Base-by-base conservation (phyloP, 257 asterid species). In the Voacanga thouarsii region DNA sequence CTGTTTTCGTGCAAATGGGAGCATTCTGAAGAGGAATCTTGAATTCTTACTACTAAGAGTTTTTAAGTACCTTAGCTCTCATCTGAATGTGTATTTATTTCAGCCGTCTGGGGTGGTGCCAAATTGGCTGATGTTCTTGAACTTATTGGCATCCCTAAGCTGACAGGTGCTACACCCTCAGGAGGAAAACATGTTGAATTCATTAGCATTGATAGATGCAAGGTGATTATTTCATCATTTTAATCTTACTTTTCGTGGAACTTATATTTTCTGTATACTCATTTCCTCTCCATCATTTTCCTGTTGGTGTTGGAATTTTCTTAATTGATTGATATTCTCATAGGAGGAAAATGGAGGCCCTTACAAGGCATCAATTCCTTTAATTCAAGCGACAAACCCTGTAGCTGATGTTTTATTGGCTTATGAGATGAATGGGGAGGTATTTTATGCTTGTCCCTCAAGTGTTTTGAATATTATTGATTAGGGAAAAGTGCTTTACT, bases 311-410 rank as follows among this genome's bases (percentile, higher is more conserved):
- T 80, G 74, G 75, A 76, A 63, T 56, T 18, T 72, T 72, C 57
- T 71, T 86, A 68, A 71, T 51, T 77, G 79, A 72, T 49, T 67
- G 75, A 80, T 37, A 26, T 79, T 64, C 59, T 78, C 51, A 43
- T 84, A 96, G 98, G 99, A 96, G 89, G 99, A 96, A 84, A 90
- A 89, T 59, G 98, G 99, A 75, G 99, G 99, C 72, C 98, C 99
- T 53, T 96, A 96, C 81, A 96, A 90, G 86, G 98, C 97, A 71
- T 96, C 98, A 63, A 90, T 96, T 82, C 97, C 97, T 67, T 75
- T 96, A 80, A 85, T 81, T 84, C 98, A 93, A 77, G 98, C 99
- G 81, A 92, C 98, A 75, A 88, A 89, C 80, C 97, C 99, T 3
- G 96, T 84, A 82, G 94, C 96, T 86, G 98, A 93, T 86, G 97